Evolutionary conservation across 2,329 filamentous ascomycete species (phyloP), one percentile per base, ranked within the genome.

Genomic region (Botryosphaeria dothidea): DNA sequence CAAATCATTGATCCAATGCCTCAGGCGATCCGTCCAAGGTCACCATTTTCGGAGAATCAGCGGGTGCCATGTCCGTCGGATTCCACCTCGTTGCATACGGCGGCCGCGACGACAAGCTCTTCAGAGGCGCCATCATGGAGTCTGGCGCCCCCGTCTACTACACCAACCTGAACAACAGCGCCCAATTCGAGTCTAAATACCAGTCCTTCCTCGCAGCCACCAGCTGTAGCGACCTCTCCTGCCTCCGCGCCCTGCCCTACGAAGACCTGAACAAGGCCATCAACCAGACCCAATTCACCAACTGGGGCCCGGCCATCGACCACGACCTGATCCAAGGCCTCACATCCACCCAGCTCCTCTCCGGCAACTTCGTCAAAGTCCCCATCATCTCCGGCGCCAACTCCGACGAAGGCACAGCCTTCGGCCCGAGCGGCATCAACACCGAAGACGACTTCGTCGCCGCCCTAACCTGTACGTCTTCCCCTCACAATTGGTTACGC

Each of bases 361-460:
- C 81, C 3, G 87, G 87, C 54, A 81, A 82, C 19, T 90, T 90
- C 68, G 84, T 90, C 65, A 82, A 86, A 62, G 85, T 91, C 0
- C 87, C 88, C 0, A 82, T 90, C 41, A 80, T 91, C 4, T 77
- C 83, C 36, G 89, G 90, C 5, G 83, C 83, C 38, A 91, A 90
- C 73, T 84, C 83, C 1, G 89, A 91, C 69, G 89, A 92, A 72
- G 89, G 87, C 2, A 84, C 83, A 0, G 78, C 79, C 1, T 89
- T 89, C 70, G 83, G 80, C 0, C 80, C 82, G 11, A 73, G 66
- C 6, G 83, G 82, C 19, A 82, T 89, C 66, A 83, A 88, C 71
- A 86, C 82, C 1, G 83, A 80, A 9, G 80, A 77, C 15, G 80
- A 88, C 57, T 85, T 88, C 70, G 73, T 73, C 21, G 78, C 74